Evolutionary conservation across 1,284 basidiomycete genomes (phyloP), one percentile per base, ranked within the genome.

Genomic region (Crucibulum parvulum): DNA sequence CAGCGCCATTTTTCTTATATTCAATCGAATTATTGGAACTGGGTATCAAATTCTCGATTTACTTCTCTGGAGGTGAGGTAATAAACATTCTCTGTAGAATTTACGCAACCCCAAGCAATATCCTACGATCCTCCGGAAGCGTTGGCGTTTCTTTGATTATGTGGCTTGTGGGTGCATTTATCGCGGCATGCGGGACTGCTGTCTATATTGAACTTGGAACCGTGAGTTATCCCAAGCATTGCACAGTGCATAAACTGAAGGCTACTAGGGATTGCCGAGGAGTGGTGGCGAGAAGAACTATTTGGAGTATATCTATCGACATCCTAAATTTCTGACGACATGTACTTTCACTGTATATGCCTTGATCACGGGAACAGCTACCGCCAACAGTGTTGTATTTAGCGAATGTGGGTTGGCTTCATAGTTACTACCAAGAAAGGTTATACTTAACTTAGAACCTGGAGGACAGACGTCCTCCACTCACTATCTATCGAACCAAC

Each of bases 251-350:
- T 43, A 43, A 15, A 58, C 37, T 9, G 24, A 43, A 41, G n/a
- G n/a, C 9, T 24, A 18, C 11, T 47, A 90, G 88, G 88, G 84
- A 15, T 76, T 91, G 6, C 91, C 90, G 4, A 78, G 85, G 4
- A 91, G 82, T 58, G 91, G 91, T 2, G 91, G 88, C 15, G 91
- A 93, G 77, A 91, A 91, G 76, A 89, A 88, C 57, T 93, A 93
- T 66, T 75, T 93, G 37, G 90, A 92, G 61, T 90, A 82, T 67
- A 84, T 91, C 35, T 93, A 85, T 72, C 80, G 84, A 46, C 78
- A 78, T 15, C 91, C 91, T 6, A 82, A 79, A 58, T 89, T 87
- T 65, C 73, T 93, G 57, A 78, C 78, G 6, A 87, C 87, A 3
- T 90, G 87, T 64, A 70, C 81, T 10, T 92, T 84, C 65, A 82